Percentiles rank a stretch among this genome's conserved stretches.
These are phyloP conservation scores for Amanita inopinata DNA, from an alignment of 768 basidiomycete species.

Conservation along the genomic window DNA sequence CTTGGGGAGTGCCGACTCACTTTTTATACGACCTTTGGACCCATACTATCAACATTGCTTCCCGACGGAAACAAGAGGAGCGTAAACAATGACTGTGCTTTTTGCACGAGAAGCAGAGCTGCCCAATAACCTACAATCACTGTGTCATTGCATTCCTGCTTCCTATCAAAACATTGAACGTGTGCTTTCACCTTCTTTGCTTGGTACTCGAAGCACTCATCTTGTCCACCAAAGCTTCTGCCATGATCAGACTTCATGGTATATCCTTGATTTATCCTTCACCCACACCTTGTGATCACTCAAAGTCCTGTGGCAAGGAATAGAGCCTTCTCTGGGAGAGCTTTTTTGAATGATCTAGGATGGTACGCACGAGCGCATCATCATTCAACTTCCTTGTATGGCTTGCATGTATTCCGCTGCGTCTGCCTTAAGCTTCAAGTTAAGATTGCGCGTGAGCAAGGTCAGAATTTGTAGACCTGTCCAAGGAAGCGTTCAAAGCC, in stretches of 20 bases:
- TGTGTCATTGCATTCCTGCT: slow-evolving; percentile 7
- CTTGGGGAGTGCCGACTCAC: not conserved
- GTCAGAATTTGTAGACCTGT: slow-evolving; percentile 1
- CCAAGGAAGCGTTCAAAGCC: not conserved
- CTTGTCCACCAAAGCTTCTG: slow-evolving; percentile 1
- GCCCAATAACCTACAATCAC: slow-evolving; percentile 8
- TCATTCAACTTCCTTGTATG: slow-evolving; percentile 1
- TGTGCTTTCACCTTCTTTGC: slow-evolving; percentile 4
- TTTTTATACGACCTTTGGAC: slow-evolving; percentile 5
- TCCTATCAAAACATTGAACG: slow-evolving; percentile 9
- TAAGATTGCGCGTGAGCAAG: slow-evolving; percentile 4
- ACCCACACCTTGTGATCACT: not conserved
- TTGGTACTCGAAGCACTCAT: not conserved
- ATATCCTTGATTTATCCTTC: slow-evolving; percentile 4
- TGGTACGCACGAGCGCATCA: not conserved
- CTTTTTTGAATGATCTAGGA: slow-evolving; percentile 2
- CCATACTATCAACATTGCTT: not conserved
- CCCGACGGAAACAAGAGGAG: slow-evolving; percentile 1
- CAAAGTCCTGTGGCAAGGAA: not conserved
- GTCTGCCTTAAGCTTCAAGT: slow-evolving; percentile 3
- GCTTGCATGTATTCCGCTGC: slow-evolving; percentile 1
- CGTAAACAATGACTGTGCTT: slow-evolving; percentile 3
- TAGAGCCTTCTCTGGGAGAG: not conserved
- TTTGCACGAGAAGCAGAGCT: slow-evolving; percentile 6
- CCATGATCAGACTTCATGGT: not conserved